Evolutionary conservation across 1,284 basidiomycete species (phyloP).

Genomic region (Boletus sp.): DNA sequence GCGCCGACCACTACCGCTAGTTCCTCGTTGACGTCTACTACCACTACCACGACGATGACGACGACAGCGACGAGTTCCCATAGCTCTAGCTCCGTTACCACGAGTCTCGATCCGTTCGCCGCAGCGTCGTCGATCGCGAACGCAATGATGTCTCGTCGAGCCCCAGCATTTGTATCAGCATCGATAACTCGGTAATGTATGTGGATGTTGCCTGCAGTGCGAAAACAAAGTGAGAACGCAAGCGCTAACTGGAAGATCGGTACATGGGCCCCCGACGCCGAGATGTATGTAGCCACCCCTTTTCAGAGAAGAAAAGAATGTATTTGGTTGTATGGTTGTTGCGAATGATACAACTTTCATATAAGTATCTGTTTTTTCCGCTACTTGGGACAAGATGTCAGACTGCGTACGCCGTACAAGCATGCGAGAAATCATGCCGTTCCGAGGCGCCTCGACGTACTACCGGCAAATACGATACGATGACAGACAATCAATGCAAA

Average conservation of each 20-base stretch:
- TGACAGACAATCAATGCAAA: not conserved
- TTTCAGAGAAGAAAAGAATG: not conserved
- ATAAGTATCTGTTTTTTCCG: not conserved
- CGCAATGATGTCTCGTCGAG: not conserved
- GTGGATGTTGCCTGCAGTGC: not conserved
- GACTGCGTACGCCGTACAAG: too few relatives aligned
- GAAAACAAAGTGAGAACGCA: not conserved
- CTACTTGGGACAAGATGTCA: not conserved
- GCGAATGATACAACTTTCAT: not conserved
- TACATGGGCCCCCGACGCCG: not conserved
- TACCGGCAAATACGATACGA: too few relatives aligned
- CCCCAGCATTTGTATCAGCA: not conserved
- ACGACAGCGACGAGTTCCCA: constrained; percentile 14
- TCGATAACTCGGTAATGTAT: not conserved
- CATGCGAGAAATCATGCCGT: too few relatives aligned
- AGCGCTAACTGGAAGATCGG: not conserved
- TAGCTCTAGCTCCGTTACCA: constrained; percentile 4
- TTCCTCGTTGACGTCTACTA: constrained; percentile 3
- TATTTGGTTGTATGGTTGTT: not conserved
- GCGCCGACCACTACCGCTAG: constrained; percentile 7
- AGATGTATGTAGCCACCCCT: not conserved
- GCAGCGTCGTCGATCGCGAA: constrained; percentile 28
- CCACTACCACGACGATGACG: constrained; percentile 13
- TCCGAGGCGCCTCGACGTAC: too few relatives aligned
- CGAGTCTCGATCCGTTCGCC: constrained; percentile 21